Conservation (phyloP, 208 protist genomes). For the Trypanosomatidae sp. region DNA sequence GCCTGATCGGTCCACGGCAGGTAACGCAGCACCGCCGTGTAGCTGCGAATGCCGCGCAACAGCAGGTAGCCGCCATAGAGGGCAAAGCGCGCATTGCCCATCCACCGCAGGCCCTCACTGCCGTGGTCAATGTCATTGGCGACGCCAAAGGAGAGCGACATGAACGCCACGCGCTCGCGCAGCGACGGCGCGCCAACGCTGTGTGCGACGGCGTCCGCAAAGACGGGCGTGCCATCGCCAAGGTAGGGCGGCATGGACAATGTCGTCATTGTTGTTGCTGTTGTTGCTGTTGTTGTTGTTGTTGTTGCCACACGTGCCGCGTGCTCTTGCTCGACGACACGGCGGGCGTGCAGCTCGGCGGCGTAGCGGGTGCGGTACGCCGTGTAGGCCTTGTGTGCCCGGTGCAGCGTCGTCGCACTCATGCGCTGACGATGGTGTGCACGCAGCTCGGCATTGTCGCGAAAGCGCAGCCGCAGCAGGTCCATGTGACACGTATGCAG, state of each 20-base stretch:
- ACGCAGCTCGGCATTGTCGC: slow-evolving; percentile 17
- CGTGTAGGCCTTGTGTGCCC: slow-evolving; percentile 9
- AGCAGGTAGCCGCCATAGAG: slow-evolving; percentile 54
- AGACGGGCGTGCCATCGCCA: slow-evolving; percentile 26
- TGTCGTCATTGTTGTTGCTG: not conserved
- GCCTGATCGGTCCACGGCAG: slow-evolving; percentile 37
- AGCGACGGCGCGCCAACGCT: slow-evolving; percentile 22
- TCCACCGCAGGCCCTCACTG: slow-evolving; percentile 72
- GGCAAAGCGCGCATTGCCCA: slow-evolving; percentile 72
- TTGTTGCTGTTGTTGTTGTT: not conserved
- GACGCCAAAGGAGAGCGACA: slow-evolving; percentile 75
- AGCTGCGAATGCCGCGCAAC: slow-evolving; percentile 29
- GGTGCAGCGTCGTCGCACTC: slow-evolving; percentile 2
- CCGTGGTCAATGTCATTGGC: slow-evolving; percentile 78
- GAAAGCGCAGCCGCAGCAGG: slow-evolving; percentile 45
- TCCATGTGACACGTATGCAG: slow-evolving; percentile 38
- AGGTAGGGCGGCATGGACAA: slow-evolving; percentile 15
- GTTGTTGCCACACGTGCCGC: not conserved
- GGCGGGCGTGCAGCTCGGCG: too few species aligned
- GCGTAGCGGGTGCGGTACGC: slow-evolving; percentile 8
- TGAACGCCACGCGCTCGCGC: slow-evolving; percentile 57
- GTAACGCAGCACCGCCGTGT: slow-evolving; percentile 51
- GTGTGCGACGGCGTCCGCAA: slow-evolving; percentile 16
- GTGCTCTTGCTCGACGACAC: not conserved
- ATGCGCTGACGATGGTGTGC: slow-evolving; percentile 9